phyloP scores from a whole-genome alignment of 2,329 filamentous ascomycete genomes.

The Thielaviopsis musarum region DNA sequence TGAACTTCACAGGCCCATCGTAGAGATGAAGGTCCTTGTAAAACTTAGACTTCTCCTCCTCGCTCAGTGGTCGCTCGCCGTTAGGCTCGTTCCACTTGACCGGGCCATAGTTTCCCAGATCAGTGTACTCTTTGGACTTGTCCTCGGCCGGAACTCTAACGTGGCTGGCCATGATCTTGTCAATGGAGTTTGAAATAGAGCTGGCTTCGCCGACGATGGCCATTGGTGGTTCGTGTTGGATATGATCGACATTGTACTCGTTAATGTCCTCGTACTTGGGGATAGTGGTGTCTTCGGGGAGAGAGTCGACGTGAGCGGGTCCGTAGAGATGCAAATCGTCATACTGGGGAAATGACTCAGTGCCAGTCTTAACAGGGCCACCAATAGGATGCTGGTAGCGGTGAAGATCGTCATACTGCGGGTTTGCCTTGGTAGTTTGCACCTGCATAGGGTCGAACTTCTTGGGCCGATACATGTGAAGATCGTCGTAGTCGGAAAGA shows the following conservation, averaged over 20 bases:
- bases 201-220: constrained; percentile 2
- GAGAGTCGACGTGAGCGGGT: constrained; percentile 22
- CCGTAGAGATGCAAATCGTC: constrained; percentile 25
- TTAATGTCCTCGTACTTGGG: constrained; percentile 24
- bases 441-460: constrained; percentile 17
- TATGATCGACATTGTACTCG: constrained; percentile 21
- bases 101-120: constrained; percentile 18
- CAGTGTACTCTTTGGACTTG: constrained; percentile 4
- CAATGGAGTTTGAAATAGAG: constrained; percentile 20
- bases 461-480: constrained; percentile 22
- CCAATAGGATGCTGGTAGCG: constrained; percentile 21
- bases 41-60: constrained; percentile 21
- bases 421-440: constrained; percentile 12
- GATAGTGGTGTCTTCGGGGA: constrained; percentile 18
- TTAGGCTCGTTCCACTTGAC: constrained; percentile 21
- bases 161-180: constrained; percentile 22
- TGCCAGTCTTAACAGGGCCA: constrained; percentile 18
- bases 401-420: constrained; percentile 22
- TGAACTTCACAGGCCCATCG: constrained; percentile 14
- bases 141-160: background rate
- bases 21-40: constrained; percentile 28
- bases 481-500: constrained; percentile 18
- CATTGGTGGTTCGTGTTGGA: constrained; percentile 5
- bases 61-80: constrained; percentile 17
- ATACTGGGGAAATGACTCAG: constrained; percentile 20